These are phyloP conservation scores for Anisogramma anomala DNA, from an alignment of 2,329 filamentous ascomycete species.

Conservation along the genomic window DNA sequence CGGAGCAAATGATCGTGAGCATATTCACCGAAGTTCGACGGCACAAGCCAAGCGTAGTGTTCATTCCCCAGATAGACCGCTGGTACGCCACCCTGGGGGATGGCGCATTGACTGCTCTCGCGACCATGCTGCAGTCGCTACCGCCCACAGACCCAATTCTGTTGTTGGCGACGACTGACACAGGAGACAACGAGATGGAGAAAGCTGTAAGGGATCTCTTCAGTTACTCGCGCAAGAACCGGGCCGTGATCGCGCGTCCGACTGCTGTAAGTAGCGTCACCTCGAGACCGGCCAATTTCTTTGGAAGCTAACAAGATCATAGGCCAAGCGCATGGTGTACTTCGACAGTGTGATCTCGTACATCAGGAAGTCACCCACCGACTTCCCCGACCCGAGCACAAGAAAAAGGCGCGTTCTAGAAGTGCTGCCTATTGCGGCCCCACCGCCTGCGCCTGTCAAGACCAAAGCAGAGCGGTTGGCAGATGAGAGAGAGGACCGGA, in stretches of 20 bases:
- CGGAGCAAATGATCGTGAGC: slow-evolving; percentile 81
- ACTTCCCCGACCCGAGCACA: slow-evolving; percentile 78
- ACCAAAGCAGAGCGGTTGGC: slow-evolving; percentile 72
- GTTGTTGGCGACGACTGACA: slow-evolving; percentile 74
- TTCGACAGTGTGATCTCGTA: slow-evolving; percentile 66
- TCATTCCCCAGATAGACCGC: slow-evolving; percentile 76
- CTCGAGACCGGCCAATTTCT: no score
- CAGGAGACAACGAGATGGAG: slow-evolving; percentile 49
- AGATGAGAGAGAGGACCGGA: slow-evolving; percentile 70
- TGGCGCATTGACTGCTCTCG: slow-evolving; percentile 69
- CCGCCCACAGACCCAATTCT: slow-evolving; percentile 85
- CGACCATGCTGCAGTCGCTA: slow-evolving; percentile 68
- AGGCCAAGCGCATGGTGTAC: slow-evolving; percentile 61
- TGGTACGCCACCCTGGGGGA: slow-evolving; percentile 61
- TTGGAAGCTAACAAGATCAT: slow-evolving; percentile 7
- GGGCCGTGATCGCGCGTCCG: slow-evolving; percentile 58
- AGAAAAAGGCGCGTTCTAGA: slow-evolving; percentile 80
- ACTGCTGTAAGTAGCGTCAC: slow-evolving; percentile 39
- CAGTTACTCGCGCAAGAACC: slow-evolving; percentile 70
- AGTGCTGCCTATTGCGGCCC: slow-evolving; percentile 61
- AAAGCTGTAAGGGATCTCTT: slow-evolving; percentile 63
- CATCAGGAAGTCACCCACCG: slow-evolving; percentile 64
- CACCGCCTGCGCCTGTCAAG: slow-evolving; percentile 52
- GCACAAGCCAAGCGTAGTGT: slow-evolving; percentile 92
- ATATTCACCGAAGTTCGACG: slow-evolving; percentile 86